phyloP scores from a whole-genome alignment of 2,329 filamentous ascomycete species.

The Dactylellina haptotyla region DNA sequence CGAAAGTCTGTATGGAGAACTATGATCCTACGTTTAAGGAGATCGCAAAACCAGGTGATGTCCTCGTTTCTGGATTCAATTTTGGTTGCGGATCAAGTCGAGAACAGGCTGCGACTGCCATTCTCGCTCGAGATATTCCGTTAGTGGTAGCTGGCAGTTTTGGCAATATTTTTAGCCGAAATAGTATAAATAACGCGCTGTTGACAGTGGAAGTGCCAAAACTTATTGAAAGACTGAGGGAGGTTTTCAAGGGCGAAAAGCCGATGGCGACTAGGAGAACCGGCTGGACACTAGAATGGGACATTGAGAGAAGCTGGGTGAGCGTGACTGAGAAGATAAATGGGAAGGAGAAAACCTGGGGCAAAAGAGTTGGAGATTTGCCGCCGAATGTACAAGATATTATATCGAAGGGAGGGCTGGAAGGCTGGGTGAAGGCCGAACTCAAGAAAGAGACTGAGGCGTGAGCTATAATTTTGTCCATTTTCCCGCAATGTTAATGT shows the following conservation, averaged over 20 bases:
- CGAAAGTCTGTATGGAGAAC: constrained; percentile 90
- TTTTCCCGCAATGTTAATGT: background rate
- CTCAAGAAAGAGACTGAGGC: constrained; percentile 62
- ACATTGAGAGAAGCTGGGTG: constrained; percentile 77
- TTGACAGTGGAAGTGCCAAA: constrained; percentile 76
- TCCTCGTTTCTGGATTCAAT: constrained; percentile 86
- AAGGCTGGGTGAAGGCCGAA: constrained; percentile 82
- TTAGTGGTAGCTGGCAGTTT: constrained; percentile 84
- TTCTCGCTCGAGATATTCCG: constrained; percentile 81
- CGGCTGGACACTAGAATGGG: constrained; percentile 85
- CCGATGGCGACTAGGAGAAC: constrained; percentile 76
- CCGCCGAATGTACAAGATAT: constrained; percentile 88
- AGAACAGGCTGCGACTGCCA: constrained; percentile 88
- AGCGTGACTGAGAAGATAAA: constrained; percentile 72
- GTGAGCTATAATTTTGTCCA: background rate
- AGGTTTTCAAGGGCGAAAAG: constrained; percentile 67
- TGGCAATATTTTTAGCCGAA: constrained; percentile 79
- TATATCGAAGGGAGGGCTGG: constrained; percentile 78
- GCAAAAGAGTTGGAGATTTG: constrained; percentile 81
- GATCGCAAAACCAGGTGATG: constrained; percentile 75
- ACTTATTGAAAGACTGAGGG: constrained; percentile 73
- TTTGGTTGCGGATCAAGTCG: constrained; percentile 84
- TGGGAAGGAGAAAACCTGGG: constrained; percentile 70
- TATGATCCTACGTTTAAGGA: constrained; percentile 79
- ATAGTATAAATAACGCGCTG: constrained; percentile 82